A percentile compares a stretch with the other conserved stretches of the same genome.
phyloP scores from a whole-genome alignment of 1,139 yeast species.

The Yamadazyma oceani region DNA sequence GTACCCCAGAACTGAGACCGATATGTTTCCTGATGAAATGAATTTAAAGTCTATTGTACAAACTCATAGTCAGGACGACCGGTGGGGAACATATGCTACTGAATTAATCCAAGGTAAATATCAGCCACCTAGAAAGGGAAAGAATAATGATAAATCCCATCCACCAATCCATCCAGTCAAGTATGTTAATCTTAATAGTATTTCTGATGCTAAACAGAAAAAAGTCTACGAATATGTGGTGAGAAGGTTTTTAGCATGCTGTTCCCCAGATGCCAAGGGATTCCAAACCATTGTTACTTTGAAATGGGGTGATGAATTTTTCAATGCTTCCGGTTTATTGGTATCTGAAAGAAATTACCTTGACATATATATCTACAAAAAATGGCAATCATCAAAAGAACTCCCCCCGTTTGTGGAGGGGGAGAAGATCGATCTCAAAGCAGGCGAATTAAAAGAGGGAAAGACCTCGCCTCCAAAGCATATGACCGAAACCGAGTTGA shows the following conservation, averaged over 20 bases:
- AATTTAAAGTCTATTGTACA: slow-evolving; percentile 60
- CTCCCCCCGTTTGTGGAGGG: slow-evolving; percentile 66
- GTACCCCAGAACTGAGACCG: slow-evolving; percentile 98
- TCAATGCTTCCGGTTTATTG: slow-evolving; percentile 67
- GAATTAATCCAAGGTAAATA: slow-evolving; percentile 34
- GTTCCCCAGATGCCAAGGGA: slow-evolving; percentile 90
- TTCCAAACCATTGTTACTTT: slow-evolving; percentile 60
- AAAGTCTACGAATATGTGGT: slow-evolving; percentile 86
- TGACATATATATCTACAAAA: slow-evolving; percentile 74
- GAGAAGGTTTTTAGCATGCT: slow-evolving; percentile 85
- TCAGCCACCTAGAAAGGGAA: slow-evolving; percentile 71
- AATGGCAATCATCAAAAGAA: slow-evolving; percentile 69
- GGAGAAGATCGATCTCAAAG: slow-evolving; percentile 52
- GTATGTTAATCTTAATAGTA: slow-evolving; percentile 33
- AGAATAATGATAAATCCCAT: slow-evolving; percentile 91
- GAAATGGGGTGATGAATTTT: slow-evolving; percentile 76
- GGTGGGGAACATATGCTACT: slow-evolving; percentile 52
- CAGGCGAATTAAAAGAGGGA: slow-evolving; percentile 68
- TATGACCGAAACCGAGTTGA: slow-evolving; percentile 89
- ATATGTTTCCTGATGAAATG: slow-evolving; percentile 74
- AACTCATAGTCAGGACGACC: slow-evolving; percentile 53
- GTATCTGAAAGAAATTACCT: slow-evolving; percentile 75
- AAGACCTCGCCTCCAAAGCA: slow-evolving; percentile 76
- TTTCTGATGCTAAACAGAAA: slow-evolving; percentile 51
- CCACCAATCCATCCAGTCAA: slow-evolving; percentile 96